Percentiles rank a stretch among this genome's conserved stretches.
phyloP scores from a whole-genome alignment of 768 basidiomycete species.

The Boletus rubescentipes region DNA sequence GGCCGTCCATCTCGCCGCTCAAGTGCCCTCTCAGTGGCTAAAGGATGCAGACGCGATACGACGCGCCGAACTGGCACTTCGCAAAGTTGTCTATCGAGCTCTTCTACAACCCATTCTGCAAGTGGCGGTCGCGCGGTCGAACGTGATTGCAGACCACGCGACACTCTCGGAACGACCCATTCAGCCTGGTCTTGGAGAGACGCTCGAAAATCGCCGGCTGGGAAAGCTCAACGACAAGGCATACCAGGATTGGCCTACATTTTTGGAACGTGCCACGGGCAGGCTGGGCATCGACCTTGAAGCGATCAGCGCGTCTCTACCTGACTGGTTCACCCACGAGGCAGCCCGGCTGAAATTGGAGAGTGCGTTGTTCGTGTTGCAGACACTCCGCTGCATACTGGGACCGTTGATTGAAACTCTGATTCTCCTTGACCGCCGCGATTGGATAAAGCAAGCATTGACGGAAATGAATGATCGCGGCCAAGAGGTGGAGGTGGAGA shows the following conservation, averaged over 20 bases:
- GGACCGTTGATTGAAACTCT: conserved; percentile 68
- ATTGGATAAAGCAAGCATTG: conserved; percentile 51
- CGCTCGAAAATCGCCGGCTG: conserved; percentile 43
- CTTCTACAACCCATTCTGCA: conserved; percentile 44
- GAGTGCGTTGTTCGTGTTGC: conserved; percentile 53
- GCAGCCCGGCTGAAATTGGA: conserved; percentile 31
- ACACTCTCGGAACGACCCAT: conserved; percentile 4
- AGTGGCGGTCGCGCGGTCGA: conserved; percentile 1
- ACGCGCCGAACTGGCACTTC: conserved; percentile 49
- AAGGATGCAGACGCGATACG: conserved; percentile 32
- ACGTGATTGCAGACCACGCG: neutral
- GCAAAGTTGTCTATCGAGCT: conserved; percentile 74
- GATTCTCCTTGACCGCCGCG: conserved; percentile 59
- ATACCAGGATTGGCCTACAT: conserved; percentile 50
- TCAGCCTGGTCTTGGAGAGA: conserved; percentile 37
- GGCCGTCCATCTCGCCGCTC: conserved; percentile 66
- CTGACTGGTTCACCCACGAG: conserved; percentile 24
- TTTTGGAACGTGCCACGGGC: conserved; percentile 37
- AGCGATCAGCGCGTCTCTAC: conserved; percentile 11
- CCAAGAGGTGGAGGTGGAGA: conserved; percentile 37
- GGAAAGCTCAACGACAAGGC: conserved; percentile 52
- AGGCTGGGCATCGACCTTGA: conserved; percentile 27
- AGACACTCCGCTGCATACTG: conserved; percentile 64
- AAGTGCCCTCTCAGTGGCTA: conserved; percentile 65
- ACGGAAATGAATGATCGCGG: conserved; percentile 21